Evolutionary conservation across 2,329 filamentous ascomycete species (phyloP).

Genomic region (Xylariaceae sp.): DNA sequence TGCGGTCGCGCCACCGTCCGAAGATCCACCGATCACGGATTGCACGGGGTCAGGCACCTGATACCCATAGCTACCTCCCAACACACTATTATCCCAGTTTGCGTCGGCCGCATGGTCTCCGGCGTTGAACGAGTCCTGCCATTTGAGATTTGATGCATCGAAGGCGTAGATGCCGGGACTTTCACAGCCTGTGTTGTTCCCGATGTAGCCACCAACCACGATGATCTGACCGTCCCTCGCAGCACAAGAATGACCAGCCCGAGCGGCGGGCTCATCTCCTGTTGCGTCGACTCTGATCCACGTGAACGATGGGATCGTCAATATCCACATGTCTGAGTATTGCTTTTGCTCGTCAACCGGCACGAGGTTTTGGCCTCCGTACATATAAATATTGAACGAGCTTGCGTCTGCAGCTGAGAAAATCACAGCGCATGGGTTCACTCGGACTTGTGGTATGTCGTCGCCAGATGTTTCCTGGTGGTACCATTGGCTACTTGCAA

Average conservation of each 20-base stretch:
- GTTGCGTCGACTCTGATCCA: slow-evolving; percentile 63
- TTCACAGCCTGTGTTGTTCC: slow-evolving; percentile 58
- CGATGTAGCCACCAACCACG: slow-evolving; percentile 66
- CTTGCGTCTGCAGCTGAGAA: slow-evolving; percentile 67
- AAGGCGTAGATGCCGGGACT: slow-evolving; percentile 69
- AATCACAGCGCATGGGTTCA: slow-evolving; percentile 68
- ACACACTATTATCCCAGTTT: slow-evolving; percentile 47
- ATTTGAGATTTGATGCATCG: slow-evolving; percentile 61
- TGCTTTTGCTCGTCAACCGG: slow-evolving; percentile 54
- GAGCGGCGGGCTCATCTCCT: slow-evolving; percentile 50
- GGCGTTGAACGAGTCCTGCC: slow-evolving; percentile 60
- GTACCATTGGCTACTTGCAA: slow-evolving; percentile 67
- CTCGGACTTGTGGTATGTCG: slow-evolving; percentile 56
- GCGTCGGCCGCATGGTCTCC: slow-evolving; percentile 45
- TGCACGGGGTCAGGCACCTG: slow-evolving; percentile 60
- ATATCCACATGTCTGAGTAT: slow-evolving; percentile 72
- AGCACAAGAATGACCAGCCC: slow-evolving; percentile 66
- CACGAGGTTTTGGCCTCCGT: slow-evolving; percentile 69
- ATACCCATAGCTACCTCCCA: slow-evolving; percentile 61
- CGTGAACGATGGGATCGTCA: slow-evolving; percentile 68
- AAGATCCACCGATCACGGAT: slow-evolving; percentile 57
- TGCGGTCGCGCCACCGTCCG: slow-evolving; percentile 60
- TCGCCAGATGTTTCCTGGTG: slow-evolving; percentile 65
- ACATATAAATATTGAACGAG: slow-evolving; percentile 75
- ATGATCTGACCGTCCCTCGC: slow-evolving; percentile 69